Percentiles rank a stretch among this genome's conserved stretches.
phyloP scores from a whole-genome alignment of 306 rosid species.

The Elaeagnus macrophylla region DNA sequence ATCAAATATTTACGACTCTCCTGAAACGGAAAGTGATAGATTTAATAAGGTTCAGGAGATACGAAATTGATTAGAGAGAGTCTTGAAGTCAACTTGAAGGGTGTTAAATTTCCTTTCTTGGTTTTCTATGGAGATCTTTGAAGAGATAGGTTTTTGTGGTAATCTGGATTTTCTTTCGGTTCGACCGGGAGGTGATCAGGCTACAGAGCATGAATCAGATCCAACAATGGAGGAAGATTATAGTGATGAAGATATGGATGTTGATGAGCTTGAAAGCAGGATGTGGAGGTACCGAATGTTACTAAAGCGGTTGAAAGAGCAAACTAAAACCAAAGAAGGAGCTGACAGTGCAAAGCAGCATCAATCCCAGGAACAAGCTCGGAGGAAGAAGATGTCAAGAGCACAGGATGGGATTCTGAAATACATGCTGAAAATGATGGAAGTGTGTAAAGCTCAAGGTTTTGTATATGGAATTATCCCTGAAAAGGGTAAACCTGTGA shows the following conservation, averaged over 20 bases:
- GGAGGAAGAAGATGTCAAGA: slow-evolving; percentile 53
- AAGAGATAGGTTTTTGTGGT: slow-evolving; percentile 36
- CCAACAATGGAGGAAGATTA: slow-evolving; percentile 33
- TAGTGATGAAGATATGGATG: slow-evolving; percentile 46
- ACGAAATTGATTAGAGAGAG: no score
- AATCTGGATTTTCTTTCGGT: slow-evolving; percentile 29
- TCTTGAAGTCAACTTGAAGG: no score
- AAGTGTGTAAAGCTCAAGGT: slow-evolving; percentile 51
- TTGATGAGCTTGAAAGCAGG: slow-evolving; percentile 45
- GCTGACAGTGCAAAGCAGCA: slow-evolving; percentile 31
- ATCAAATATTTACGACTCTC: no score
- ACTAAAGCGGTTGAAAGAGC: slow-evolving; percentile 40
- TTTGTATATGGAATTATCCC: slow-evolving; percentile 79
- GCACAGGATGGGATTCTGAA: slow-evolving; percentile 59
- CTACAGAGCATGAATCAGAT: slow-evolving; percentile 29
- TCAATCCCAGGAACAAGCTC: slow-evolving; percentile 52
- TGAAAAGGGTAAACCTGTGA: slow-evolving; percentile 49
- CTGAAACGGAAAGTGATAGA: no score
- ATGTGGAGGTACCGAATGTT: slow-evolving; percentile 49
- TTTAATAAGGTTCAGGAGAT: no score
- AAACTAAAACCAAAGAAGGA: slow-evolving; percentile 31
- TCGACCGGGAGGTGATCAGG: slow-evolving; percentile 24
- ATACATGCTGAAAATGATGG: slow-evolving; percentile 75
- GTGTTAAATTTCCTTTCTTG: no score
- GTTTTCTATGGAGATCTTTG: slow-evolving; percentile 28